Evolutionary conservation across 2,329 filamentous ascomycete species (phyloP).

Genomic region (Amesomyces nigricolor): DNA sequence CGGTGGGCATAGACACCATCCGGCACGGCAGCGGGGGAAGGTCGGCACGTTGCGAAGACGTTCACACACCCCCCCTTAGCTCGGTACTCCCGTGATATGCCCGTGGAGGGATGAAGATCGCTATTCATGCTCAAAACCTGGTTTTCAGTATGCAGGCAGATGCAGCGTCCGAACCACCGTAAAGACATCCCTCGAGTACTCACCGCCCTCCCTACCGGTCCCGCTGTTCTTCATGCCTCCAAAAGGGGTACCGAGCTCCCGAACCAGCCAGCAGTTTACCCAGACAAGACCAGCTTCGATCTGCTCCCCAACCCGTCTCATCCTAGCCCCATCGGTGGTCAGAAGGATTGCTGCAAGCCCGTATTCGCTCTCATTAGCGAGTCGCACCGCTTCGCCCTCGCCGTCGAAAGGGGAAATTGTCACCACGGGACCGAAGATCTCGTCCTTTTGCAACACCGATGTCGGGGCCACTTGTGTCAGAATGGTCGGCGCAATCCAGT

Average conservation of each 20-base stretch:
- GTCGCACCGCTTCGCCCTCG: slow-evolving; percentile 27
- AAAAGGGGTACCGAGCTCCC: slow-evolving; percentile 32
- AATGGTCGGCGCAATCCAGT: slow-evolving; percentile 29
- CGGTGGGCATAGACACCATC: neutral
- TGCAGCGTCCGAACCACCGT: slow-evolving; percentile 31
- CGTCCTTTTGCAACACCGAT: slow-evolving; percentile 33
- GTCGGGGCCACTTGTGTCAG: slow-evolving; percentile 24
- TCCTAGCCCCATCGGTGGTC: slow-evolving; percentile 29
- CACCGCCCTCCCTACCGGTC: slow-evolving; percentile 30
- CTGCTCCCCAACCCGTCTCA: slow-evolving; percentile 30
- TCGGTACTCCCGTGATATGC: too few species aligned
- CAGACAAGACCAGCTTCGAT: slow-evolving; percentile 32
- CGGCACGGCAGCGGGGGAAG: too few species aligned
- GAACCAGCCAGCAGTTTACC: slow-evolving; percentile 33
- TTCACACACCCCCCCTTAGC: too few species aligned
- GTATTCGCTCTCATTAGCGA: slow-evolving; percentile 30
- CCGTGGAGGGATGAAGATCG: too few species aligned
- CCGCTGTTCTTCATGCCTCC: slow-evolving; percentile 34
- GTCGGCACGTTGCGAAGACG: too few species aligned
- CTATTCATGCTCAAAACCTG: neutral
- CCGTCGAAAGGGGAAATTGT: slow-evolving; percentile 34
- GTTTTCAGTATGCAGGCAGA: slow-evolving; percentile 17
- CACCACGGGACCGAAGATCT: slow-evolving; percentile 41
- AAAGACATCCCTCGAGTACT: slow-evolving; percentile 32
- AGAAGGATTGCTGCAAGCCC: slow-evolving; percentile 30